Evolutionary conservation across 345 rosid genomes (phyloP), one percentile per base, ranked within the genome.

Genomic region (Lumnitzera racemosa): DNA sequence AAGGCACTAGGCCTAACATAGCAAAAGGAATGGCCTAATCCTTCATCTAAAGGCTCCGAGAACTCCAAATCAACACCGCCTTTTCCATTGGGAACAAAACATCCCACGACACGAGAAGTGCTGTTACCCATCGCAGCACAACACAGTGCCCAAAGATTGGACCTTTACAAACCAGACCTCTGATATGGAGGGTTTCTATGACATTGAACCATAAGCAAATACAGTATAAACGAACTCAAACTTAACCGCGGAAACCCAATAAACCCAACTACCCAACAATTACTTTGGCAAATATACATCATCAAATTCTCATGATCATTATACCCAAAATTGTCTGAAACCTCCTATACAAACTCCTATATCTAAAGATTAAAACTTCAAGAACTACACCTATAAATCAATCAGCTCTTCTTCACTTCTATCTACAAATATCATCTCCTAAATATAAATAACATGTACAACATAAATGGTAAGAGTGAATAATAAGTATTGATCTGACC

Each of bases 21-120:
- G 66, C 98, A 91, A 56, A 91, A 91, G n/a, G 98, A 91, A 77
- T 91, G 98, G 57, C 98, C 98, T 67, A 91, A 78, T 46, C 98
- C 98, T 76, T 91, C 98, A 64, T 91, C 96, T 57, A 89, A 58
- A 46, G 95, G 90, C 79, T 89, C 95, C 11, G 84, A 64, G 76
- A 85, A 87, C 71, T 85, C 96, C 69, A 85, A 79, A 83, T 86
- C 96, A 16, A 82, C 92, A 29, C 90, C 89, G 36, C 78, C 75
- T 72, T 89, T 91, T 4, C 83, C 96, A 75, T 80, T 86, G 14
- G 96, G 91, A 74, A 79, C 88, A 47, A 91, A 89, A 68, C 98
- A 91, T 47, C 98, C 98, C 59, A 87, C 86, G 59, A 91, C 95
- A 60, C 96, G 91, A 75, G 98, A 91, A 75, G 96, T 86, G 69